Conservation (phyloP, 257 asterid genomes). For the Thymus mandschuricus region DNA sequence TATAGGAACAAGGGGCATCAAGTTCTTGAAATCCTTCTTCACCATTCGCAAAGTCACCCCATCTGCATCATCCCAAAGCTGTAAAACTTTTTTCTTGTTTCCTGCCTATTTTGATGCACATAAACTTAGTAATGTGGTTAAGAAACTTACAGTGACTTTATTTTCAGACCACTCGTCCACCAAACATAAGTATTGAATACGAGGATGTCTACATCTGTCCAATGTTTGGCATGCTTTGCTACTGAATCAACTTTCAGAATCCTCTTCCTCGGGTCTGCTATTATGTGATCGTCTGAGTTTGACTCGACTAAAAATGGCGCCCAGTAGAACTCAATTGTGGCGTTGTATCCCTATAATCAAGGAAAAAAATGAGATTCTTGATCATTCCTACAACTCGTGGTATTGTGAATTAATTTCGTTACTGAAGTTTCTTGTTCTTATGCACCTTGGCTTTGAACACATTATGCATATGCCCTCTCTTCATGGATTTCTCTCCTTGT, state of each 20-base stretch:
- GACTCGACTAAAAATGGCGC: slow-evolving; percentile 88
- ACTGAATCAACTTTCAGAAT: slow-evolving; percentile 85
- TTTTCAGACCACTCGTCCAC: slow-evolving; percentile 92
- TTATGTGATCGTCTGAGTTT: slow-evolving; percentile 62
- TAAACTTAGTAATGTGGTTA: neutral
- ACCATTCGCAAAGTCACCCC: slow-evolving; percentile 93
- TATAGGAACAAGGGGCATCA: slow-evolving; percentile 71
- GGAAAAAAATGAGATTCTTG: neutral
- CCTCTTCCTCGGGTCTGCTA: slow-evolving; percentile 72
- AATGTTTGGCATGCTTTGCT: slow-evolving; percentile 75
- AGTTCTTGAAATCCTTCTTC: slow-evolving; percentile 77
- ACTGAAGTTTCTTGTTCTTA: slow-evolving; percentile 8
- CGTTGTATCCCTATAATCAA: slow-evolving; percentile 61
- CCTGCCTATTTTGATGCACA: slow-evolving; percentile 7
- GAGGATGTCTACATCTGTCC: slow-evolving; percentile 81
- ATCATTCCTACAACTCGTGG: neutral
- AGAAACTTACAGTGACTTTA: slow-evolving; percentile 70
- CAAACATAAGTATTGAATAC: slow-evolving; percentile 91
- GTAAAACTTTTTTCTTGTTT: neutral
- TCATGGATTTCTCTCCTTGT: slow-evolving; percentile 64
- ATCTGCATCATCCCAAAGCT: slow-evolving; percentile 43
- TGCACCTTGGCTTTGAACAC: slow-evolving; percentile 55
- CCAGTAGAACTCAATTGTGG: slow-evolving; percentile 90
- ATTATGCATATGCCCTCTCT: slow-evolving; percentile 59
- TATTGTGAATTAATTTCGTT: neutral